A percentile compares a stretch with the other conserved stretches of the same genome.
phyloP scores from a whole-genome alignment of 2,329 filamentous ascomycete genomes.

The Paracoccidioides lutzii region DNA sequence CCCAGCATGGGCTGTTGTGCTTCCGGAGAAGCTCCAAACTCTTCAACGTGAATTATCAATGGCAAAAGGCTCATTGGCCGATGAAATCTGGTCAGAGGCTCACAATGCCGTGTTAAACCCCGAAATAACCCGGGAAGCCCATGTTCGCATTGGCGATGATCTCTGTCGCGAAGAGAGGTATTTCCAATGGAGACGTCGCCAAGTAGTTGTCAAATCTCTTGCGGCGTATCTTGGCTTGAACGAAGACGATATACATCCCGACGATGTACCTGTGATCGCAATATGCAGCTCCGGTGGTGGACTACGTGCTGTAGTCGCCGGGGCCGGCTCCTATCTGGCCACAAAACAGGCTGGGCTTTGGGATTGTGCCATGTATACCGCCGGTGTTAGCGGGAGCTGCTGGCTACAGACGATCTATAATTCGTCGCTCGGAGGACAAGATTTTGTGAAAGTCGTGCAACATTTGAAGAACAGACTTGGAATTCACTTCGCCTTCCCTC shows the following conservation, averaged over 20 bases:
- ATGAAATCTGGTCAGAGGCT: slow-evolving; percentile 88
- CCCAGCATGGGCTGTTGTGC: slow-evolving; percentile 65
- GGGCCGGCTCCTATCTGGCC: slow-evolving; percentile 74
- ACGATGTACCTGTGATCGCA: slow-evolving; percentile 86
- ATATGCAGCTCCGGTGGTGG: slow-evolving; percentile 92
- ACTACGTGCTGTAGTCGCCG: slow-evolving; percentile 76
- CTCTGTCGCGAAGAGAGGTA: slow-evolving; percentile 72
- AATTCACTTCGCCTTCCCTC: slow-evolving; percentile 86
- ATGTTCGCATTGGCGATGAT: slow-evolving; percentile 66
- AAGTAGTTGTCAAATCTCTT: slow-evolving; percentile 57
- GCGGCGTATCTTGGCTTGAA: slow-evolving; percentile 69
- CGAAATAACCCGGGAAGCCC: slow-evolving; percentile 70
- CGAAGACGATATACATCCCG: slow-evolving; percentile 72
- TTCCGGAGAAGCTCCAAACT: slow-evolving; percentile 68
- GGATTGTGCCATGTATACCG: slow-evolving; percentile 88
- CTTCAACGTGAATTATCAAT: slow-evolving; percentile 79
- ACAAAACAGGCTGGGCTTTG: slow-evolving; percentile 77
- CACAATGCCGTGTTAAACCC: slow-evolving; percentile 73
- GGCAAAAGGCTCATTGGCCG: slow-evolving; percentile 73
- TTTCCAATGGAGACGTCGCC: slow-evolving; percentile 57
- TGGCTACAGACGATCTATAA: slow-evolving; percentile 87
- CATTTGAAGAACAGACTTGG: slow-evolving; percentile 77
- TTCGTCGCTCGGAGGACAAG: slow-evolving; percentile 59
- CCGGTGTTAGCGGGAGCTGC: slow-evolving; percentile 89
- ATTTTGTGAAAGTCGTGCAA: slow-evolving; percentile 57